Percentiles rank a stretch among this genome's conserved stretches.
phyloP scores from a whole-genome alignment of 306 rosid species.

The Rubus idaeus region DNA sequence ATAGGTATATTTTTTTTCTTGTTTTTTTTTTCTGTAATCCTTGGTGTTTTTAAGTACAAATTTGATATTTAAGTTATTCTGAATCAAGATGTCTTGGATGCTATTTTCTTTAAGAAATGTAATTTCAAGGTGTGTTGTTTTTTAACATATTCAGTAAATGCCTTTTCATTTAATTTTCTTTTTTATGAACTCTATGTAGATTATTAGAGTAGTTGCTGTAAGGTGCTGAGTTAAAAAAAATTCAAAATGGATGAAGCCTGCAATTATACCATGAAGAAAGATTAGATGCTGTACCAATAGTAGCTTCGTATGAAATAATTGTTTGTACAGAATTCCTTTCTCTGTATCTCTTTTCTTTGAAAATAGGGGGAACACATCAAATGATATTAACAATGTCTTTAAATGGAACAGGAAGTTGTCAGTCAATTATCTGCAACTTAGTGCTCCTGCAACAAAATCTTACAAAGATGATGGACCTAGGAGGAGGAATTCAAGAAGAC shows the following conservation, averaged over 20 bases:
- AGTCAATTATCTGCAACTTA: conserved; percentile 82
- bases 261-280: background rate
- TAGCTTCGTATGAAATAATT: background rate
- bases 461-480: conserved; percentile 70
- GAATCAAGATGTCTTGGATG: too few relatives aligned
- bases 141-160: too few relatives aligned
- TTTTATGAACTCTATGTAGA: too few relatives aligned
- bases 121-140: too few relatives aligned
- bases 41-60: background rate
- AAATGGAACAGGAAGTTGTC: conserved; percentile 75
- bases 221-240: background rate
- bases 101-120: too few relatives aligned
- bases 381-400: conserved; percentile 22
- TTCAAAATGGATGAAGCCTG: background rate
- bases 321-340: background rate
- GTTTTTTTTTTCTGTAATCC: background rate
- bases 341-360: background rate
- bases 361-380: conserved; percentile 16
- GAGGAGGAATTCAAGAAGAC: conserved; percentile 62
- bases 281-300: background rate
- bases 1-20: conserved; percentile 49
- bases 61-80: background rate
- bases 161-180: too few relatives aligned
- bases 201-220: background rate
- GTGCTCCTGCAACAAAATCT: conserved; percentile 56